phyloP scores from a whole-genome alignment of 2,329 filamentous ascomycete genomes.

The Stagonosporopsis chrysanthemi region DNA sequence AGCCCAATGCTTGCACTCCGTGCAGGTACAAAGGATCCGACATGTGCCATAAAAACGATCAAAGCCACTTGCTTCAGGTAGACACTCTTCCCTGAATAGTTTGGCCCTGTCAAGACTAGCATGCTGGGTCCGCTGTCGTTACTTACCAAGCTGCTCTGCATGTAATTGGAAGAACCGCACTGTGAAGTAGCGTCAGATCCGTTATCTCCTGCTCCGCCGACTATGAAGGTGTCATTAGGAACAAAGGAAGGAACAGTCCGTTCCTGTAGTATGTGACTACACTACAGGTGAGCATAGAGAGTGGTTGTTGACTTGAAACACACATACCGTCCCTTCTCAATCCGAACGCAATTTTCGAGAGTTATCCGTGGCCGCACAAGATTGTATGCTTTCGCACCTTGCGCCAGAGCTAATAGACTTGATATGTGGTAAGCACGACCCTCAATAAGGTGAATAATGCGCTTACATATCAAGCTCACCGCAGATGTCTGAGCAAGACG shows the following conservation, averaged over 20 bases:
- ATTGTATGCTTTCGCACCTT: constrained; percentile 77
- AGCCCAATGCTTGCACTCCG: constrained; percentile 77
- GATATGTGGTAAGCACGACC: constrained; percentile 26
- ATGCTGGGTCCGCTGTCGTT: constrained; percentile 64
- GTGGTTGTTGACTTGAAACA: not conserved
- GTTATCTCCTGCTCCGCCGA: constrained; percentile 60
- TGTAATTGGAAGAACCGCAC: not conserved
- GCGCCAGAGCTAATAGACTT: constrained; percentile 79
- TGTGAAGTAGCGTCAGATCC: constrained; percentile 1
- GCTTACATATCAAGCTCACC: constrained; percentile 78
- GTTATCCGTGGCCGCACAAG: constrained; percentile 75
- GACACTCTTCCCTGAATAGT: constrained; percentile 95
- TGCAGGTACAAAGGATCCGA: constrained; percentile 89
- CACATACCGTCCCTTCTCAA: constrained; percentile 73
- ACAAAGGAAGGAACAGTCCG: constrained; percentile 81
- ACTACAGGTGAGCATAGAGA: not conserved
- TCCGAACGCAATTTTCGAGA: constrained; percentile 71
- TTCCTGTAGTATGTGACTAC: constrained; percentile 82
- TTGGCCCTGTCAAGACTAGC: constrained; percentile 87
- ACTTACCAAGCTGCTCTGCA: not conserved
- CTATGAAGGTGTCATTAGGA: constrained; percentile 77
- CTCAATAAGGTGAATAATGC: not conserved
- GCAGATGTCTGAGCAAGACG: constrained; percentile 76
- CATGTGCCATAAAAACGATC: constrained; percentile 90
- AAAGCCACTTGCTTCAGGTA: constrained; percentile 93